Conservation (phyloP, 345 rosid genomes). For the Camelina neglecta region DNA sequence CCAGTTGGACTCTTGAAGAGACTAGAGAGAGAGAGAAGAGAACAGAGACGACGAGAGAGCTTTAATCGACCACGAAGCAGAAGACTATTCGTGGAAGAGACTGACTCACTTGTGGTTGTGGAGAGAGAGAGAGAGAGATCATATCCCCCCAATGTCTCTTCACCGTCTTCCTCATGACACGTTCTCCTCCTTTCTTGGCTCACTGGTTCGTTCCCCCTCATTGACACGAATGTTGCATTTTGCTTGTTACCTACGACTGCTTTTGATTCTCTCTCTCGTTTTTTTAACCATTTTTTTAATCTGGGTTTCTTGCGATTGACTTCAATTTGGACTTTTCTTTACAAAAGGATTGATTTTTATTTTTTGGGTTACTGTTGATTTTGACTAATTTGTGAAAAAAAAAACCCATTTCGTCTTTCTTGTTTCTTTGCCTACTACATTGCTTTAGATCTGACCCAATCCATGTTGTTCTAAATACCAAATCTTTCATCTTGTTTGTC, state of each 20-base stretch:
- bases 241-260: constrained; percentile 34
- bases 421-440: constrained; percentile 25
- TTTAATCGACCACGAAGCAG: constrained; percentile 34
- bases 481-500: constrained; percentile 6
- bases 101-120: neutral
- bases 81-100: constrained; percentile 33
- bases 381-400: constrained; percentile 3
- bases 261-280: constrained; percentile 16
- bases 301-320: constrained; percentile 34
- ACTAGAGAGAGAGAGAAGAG: constrained; percentile 8
- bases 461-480: neutral
- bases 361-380: constrained; percentile 17
- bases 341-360: neutral
- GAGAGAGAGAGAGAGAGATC: neutral
- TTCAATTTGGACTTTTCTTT: constrained; percentile 23
- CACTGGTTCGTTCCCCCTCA: constrained; percentile 28
- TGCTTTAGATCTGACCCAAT: constrained; percentile 32
- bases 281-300: neutral
- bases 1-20: constrained; percentile 32
- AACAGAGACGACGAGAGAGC: constrained; percentile 3
- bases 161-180: constrained; percentile 38
- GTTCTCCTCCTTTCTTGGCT: constrained; percentile 35
- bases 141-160: constrained; percentile 41
- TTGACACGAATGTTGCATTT: constrained; percentile 35
- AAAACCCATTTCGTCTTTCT: constrained; percentile 1